Base-by-base conservation (phyloP, 495 filamentous ascomycete genomes). In the Penicillium angulare region DNA sequence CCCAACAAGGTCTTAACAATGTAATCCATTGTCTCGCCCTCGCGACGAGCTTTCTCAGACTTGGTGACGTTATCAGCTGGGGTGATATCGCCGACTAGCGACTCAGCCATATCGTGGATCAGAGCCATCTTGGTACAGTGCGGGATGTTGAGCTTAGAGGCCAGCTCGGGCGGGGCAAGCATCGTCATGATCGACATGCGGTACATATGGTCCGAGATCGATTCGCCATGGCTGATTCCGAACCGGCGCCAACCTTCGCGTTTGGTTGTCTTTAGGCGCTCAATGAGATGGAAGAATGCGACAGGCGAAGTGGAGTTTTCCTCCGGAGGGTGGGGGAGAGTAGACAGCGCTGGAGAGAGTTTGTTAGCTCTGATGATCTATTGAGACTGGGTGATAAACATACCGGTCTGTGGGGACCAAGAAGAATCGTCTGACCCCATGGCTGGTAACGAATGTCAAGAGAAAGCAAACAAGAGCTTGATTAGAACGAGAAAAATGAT, bases 141-240 rank as follows among this genome's bases (percentile, higher is more conserved):
- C 3, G 81, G 74, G 52, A 96, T 79, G 65, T 97, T 83, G 57
- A 98, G 67, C 23, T 72, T 74, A 9, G 79, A 63, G 8, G 84
- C 73, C 9, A 95, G 80, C 12, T 89, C 75, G 0, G 86, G 73
- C 15, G 93, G 95, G n/a, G 89, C 91, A 44, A 97, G 79, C 84
- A 98, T 88, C 27, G 88, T 89, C 72, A 97, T 89, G 61, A 98
- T 83, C 41, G 92, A 90, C 93, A 98, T 98, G 63, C 93, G 89
- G 71, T 98, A 97, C 93, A 98, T 98, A 76, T 98, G 93, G 71
- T 98, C 93, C 21, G 90, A 80, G 67, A 98, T 96, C 1, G 88
- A 93, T 70, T 98, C 93, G 52, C 69, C 71, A 47, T 80, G 27
- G n/a, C 16, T 59, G 64, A 97, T 89, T 36, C 80, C 83, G 63